Conservation (phyloP, 768 basidiomycete species). For the Russula griseocarnosa region DNA sequence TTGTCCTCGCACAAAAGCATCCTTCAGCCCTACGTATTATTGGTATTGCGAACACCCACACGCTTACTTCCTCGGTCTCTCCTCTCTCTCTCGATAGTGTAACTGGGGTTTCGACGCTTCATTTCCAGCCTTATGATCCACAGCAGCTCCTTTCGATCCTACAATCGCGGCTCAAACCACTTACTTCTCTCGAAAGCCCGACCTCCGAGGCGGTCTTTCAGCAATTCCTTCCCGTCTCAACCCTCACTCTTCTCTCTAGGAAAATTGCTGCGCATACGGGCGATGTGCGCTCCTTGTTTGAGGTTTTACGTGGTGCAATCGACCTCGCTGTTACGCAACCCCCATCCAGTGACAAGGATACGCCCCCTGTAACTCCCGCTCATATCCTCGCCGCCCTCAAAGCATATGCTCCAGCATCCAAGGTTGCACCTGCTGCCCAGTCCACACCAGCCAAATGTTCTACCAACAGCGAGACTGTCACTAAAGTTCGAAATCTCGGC, state of each 20-base stretch:
- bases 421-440: conserved; percentile 39
- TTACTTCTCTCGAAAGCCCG: conserved; percentile 37
- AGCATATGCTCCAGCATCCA: conserved; percentile 46
- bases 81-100: conserved; percentile 36
- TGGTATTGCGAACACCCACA: conserved; percentile 88
- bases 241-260: conserved; percentile 69
- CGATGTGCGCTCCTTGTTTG: conserved; percentile 76
- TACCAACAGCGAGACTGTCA: conserved; percentile 55
- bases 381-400: conserved; percentile 75
- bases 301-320: conserved; percentile 76
- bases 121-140: conserved; percentile 78
- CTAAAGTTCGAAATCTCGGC: conserved; percentile 64
- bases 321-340: conserved; percentile 47
- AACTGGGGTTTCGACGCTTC: conserved; percentile 53
- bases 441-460: conserved; percentile 28
- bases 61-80: conserved; percentile 56
- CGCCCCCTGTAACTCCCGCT: conserved; percentile 53
- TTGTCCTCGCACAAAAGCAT: conserved; percentile 58
- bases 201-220: conserved; percentile 32
- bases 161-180: conserved; percentile 53
- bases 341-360: conserved; percentile 26
- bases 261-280: conserved; percentile 80
- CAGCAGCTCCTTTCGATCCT: conserved; percentile 67
- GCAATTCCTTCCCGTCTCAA: conserved; percentile 58
- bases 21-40: conserved; percentile 59